phyloP scores from a whole-genome alignment of 169 alveolate genomes.

The Besnoitia besnoiti region DNA sequence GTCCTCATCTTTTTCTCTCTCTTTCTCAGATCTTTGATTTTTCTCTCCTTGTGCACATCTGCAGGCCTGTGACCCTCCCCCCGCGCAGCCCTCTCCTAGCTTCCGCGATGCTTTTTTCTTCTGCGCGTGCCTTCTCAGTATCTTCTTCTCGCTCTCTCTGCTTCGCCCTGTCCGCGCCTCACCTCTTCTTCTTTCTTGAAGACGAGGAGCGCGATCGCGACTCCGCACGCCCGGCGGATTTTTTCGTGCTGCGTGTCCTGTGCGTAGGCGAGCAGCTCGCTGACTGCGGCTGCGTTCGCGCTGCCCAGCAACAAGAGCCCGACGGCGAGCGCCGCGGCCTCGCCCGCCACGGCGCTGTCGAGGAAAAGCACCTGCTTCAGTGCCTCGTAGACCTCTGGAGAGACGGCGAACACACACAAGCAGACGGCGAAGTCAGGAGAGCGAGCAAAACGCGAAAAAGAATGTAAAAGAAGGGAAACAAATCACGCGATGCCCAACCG shows the following conservation, averaged over 20 bases:
- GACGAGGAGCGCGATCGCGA: conserved; percentile 94
- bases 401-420: neutral
- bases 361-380: conserved; percentile 88
- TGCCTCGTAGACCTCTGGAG: conserved; percentile 77
- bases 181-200: conserved; percentile 92
- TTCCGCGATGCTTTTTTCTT: neutral
- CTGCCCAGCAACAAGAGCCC: conserved; percentile 91
- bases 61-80: neutral
- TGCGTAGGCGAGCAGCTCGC: conserved; percentile 92
- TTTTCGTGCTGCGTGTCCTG: conserved; percentile 98
- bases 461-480: neutral
- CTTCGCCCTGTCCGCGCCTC: neutral
- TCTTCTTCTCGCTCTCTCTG: neutral
- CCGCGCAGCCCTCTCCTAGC: neutral
- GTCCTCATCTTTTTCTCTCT: neutral
- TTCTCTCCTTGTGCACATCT: neutral
- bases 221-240: conserved; percentile 95
- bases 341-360: conserved; percentile 96
- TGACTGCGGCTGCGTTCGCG: conserved; percentile 87
- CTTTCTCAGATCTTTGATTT: neutral
- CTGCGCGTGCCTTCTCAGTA: too few species aligned
- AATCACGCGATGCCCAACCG: too few species aligned
- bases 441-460: neutral
- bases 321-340: conserved; percentile 97
- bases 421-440: neutral